Percentiles rank a stretch among this genome's conserved stretches.
These are phyloP conservation scores for Geotrichum restrictum DNA, from an alignment of 1,139 yeast genomes.

Conservation along the genomic window DNA sequence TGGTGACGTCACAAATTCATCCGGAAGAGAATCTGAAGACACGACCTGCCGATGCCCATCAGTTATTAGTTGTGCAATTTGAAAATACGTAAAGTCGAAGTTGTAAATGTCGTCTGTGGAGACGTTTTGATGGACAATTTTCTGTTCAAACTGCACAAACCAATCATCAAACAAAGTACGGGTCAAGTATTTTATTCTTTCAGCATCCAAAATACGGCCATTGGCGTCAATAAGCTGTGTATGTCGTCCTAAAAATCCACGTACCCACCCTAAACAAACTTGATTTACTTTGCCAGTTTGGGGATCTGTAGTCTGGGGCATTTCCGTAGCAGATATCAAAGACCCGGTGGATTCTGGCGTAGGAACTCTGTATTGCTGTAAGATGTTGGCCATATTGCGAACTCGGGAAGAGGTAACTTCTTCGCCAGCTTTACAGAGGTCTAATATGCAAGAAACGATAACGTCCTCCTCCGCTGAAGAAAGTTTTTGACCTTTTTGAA, in stretches of 20 bases:
- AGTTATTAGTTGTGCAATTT: slow-evolving; percentile 9
- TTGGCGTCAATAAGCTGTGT: slow-evolving; percentile 18
- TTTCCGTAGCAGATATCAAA: neutral
- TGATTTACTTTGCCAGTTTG: slow-evolving; percentile 17
- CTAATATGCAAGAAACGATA: slow-evolving; percentile 12
- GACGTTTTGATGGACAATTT: neutral
- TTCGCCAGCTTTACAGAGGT: slow-evolving; percentile 16
- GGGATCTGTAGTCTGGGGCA: slow-evolving; percentile 12
- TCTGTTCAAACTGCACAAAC: slow-evolving; percentile 7
- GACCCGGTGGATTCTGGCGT: neutral
- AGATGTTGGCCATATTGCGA: slow-evolving; percentile 16
- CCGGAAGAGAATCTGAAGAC: slow-evolving; percentile 11
- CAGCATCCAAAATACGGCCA: slow-evolving; percentile 16
- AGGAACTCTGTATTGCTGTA: slow-evolving; percentile 15
- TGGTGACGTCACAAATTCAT: slow-evolving; percentile 10
- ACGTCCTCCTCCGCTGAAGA: slow-evolving; percentile 16
- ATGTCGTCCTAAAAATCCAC: slow-evolving; percentile 21
- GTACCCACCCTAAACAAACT: slow-evolving; percentile 21
- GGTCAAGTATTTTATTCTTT: neutral
- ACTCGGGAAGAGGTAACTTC: slow-evolving; percentile 16
- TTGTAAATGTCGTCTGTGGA: slow-evolving; percentile 14
- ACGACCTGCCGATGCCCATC: slow-evolving; percentile 19
- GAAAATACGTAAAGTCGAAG: slow-evolving; percentile 12
- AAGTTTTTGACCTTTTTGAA: slow-evolving; percentile 19
- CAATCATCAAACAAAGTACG: slow-evolving; percentile 9